phyloP scores from a whole-genome alignment of 2,329 filamentous ascomycete species.

The Onygena corvina region DNA sequence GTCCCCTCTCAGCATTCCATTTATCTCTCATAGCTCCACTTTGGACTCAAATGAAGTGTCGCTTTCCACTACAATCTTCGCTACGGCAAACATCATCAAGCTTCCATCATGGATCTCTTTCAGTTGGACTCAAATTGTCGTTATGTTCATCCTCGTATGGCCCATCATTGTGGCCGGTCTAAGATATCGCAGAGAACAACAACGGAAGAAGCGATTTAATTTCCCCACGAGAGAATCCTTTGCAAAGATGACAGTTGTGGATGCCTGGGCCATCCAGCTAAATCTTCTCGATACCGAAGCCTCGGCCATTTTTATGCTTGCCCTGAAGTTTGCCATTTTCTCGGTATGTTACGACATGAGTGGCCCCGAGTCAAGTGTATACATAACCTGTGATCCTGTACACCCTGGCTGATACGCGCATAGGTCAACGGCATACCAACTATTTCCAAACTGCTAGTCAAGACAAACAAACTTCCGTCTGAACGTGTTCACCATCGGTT shows the following conservation, averaged over 20 bases:
- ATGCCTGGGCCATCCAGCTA: conserved; percentile 41
- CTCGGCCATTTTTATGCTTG: conserved; percentile 39
- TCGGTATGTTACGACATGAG: conserved; percentile 27
- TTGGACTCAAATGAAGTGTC: not conserved
- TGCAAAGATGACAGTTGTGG: conserved; percentile 42
- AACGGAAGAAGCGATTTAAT: conserved; percentile 27
- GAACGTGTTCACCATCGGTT: conserved; percentile 42
- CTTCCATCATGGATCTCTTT: not conserved
- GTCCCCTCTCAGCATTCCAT: not conserved
- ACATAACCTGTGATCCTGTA: not conserved
- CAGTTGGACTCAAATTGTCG: not conserved
- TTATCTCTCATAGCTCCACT: not conserved
- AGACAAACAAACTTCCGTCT: conserved; percentile 39
- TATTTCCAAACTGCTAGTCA: conserved; percentile 40
- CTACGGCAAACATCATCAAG: not conserved
- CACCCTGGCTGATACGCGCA: not conserved
- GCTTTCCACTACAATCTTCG: not conserved
- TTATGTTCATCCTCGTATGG: not conserved
- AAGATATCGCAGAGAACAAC: not conserved
- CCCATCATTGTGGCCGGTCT: not conserved
- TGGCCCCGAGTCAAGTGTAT: not conserved
- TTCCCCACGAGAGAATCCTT: conserved; percentile 35
- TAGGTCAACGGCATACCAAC: conserved; percentile 34
- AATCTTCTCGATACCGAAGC: conserved; percentile 42
- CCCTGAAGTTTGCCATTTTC: conserved; percentile 48